phyloP scores from a whole-genome alignment of 176 grass and related monocot species.

The Phoenix dactylifera region DNA sequence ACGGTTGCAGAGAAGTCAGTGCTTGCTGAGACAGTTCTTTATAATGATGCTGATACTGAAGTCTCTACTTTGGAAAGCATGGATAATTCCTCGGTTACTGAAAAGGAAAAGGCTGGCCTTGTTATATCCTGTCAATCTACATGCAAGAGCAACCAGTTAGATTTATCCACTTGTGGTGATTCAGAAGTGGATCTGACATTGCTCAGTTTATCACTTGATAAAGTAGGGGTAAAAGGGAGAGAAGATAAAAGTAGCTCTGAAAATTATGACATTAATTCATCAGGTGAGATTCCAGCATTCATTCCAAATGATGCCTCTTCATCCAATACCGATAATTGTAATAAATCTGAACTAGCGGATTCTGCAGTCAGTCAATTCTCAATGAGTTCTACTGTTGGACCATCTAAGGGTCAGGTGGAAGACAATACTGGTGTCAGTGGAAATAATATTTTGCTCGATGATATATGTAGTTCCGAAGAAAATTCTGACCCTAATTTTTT shows the following conservation, averaged over 20 bases:
- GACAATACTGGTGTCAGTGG: background rate
- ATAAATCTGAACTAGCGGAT: conserved; percentile 8
- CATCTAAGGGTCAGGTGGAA: background rate
- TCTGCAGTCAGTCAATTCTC: conserved; percentile 22
- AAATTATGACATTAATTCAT: background rate
- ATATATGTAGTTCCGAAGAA: conserved; percentile 28
- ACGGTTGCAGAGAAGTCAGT: background rate
- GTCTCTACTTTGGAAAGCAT: conserved; percentile 9
- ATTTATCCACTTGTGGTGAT: conserved; percentile 25
- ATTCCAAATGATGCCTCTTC: conserved; percentile 19
- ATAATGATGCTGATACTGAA: conserved; percentile 3
- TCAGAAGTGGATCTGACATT: conserved; percentile 11
- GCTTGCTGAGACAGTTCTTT: conserved; percentile 2
- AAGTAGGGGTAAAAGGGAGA: conserved; percentile 26
- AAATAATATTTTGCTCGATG: background rate
- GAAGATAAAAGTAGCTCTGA: conserved; percentile 18
- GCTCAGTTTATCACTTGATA: conserved; percentile 10
- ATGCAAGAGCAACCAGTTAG: conserved; percentile 1
- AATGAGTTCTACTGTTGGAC: background rate
- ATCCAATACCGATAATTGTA: background rate
- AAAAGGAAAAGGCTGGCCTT: conserved; percentile 21
- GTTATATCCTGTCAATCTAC: conserved; percentile 17
- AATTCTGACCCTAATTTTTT: conserved; percentile 61
- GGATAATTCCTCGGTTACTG: conserved; percentile 10
- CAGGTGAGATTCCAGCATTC: conserved; percentile 5